Percentiles rank a stretch among this genome's conserved stretches.
These are phyloP conservation scores for Hibiscus syriacus DNA, from an alignment of 345 rosid genomes.

Conservation along the genomic window DNA sequence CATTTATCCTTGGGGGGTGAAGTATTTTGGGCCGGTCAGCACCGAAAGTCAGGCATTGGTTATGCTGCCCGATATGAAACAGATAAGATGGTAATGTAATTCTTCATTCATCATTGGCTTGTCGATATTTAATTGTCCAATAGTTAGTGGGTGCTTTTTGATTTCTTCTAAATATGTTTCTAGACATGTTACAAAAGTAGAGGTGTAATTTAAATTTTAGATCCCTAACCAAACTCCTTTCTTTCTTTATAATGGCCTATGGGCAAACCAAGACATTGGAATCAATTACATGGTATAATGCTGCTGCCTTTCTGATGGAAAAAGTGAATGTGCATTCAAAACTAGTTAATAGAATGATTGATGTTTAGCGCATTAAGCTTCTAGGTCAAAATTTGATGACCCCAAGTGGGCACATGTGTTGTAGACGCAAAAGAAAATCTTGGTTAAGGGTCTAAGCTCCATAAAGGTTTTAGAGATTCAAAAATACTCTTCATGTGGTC, in stretches of 20 bases:
- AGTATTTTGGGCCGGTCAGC: slow-evolving; percentile 96
- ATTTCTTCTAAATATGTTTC: not conserved
- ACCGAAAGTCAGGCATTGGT: slow-evolving; percentile 88
- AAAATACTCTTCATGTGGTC: not conserved
- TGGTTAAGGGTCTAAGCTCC: not conserved
- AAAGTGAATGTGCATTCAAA: not conserved
- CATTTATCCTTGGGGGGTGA: slow-evolving; percentile 84
- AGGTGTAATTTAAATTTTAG: slow-evolving; percentile 2
- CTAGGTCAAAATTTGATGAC: not conserved
- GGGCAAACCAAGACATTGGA: not conserved
- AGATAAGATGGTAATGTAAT: slow-evolving; percentile 73
- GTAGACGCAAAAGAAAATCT: not conserved
- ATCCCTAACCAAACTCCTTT: not conserved
- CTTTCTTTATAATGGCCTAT: slow-evolving; percentile 1
- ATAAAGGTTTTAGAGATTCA: not conserved
- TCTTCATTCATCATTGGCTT: slow-evolving; percentile 1
- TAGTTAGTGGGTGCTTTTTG: not conserved
- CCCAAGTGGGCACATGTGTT: not conserved
- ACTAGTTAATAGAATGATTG: not conserved
- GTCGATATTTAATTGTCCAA: not conserved
- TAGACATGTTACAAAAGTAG: not conserved
- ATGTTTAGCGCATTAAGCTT: not conserved
- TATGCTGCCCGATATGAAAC: slow-evolving; percentile 90
- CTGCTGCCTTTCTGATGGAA: not conserved
- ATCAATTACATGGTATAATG: not conserved